A percentile compares a stretch with the other conserved stretches of the same genome.
Conservation (phyloP, 2,329 filamentous ascomycete species). For the Trichoderma endophyticum region DNA sequence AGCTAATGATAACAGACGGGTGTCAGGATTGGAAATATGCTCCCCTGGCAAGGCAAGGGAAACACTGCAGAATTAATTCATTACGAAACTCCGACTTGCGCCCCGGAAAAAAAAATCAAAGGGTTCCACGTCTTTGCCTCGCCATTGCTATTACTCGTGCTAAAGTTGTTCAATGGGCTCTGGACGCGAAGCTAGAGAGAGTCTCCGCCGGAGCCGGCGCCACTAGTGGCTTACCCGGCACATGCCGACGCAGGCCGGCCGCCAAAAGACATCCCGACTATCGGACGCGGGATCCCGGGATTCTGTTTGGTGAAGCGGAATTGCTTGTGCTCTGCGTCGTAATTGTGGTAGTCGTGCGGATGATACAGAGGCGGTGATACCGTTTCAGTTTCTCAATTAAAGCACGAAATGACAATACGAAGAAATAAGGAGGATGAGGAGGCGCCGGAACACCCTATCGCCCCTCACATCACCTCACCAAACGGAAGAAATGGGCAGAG, state of each 20-base stretch:
- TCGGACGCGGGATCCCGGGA: slow-evolving; percentile 12
- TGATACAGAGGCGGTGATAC: not conserved
- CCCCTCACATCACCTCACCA: not conserved
- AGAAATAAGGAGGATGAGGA: not conserved
- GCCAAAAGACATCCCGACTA: not conserved
- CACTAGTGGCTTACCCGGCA: not conserved
- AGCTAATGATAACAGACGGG: not conserved
- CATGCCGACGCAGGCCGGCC: slow-evolving; percentile 20
- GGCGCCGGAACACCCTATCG: not conserved
- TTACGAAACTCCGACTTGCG: not conserved
- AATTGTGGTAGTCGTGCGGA: not conserved
- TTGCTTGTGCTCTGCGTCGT: not conserved
- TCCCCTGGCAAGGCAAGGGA: not conserved
- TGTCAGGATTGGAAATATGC: not conserved
- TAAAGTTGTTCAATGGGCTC: not conserved
- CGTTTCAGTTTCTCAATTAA: not conserved
- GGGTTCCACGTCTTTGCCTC: not conserved
- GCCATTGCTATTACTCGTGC: not conserved
- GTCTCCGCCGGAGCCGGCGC: slow-evolving; percentile 8
- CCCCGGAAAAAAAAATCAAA: not conserved
- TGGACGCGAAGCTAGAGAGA: not conserved
- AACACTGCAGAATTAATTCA: not conserved
- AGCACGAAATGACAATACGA: not conserved
- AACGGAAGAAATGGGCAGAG: not conserved
- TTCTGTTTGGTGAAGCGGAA: not conserved